A percentile compares a stretch with the other conserved stretches of the same genome.
Evolutionary conservation across 73 alveolate species (phyloP).

Genomic region (Tetrahymena elliotti): DNA sequence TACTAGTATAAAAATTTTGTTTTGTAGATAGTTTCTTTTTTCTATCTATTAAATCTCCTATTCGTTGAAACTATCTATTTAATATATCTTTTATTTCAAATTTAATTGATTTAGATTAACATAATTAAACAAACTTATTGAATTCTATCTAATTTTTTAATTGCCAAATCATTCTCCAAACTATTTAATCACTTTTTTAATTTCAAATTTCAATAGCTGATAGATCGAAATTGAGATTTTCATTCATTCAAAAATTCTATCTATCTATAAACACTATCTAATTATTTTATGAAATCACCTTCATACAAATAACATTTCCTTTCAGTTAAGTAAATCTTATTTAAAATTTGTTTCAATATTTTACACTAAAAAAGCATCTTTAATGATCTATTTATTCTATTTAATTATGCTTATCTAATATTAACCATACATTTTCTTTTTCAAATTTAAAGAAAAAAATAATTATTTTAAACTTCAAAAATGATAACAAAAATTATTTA

Average conservation of each 20-base stretch:
- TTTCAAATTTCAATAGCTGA: background rate
- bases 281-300: no score
- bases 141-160: background rate
- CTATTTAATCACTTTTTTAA: background rate
- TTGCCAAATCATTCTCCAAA: background rate
- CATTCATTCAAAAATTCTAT: background rate
- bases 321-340: background rate
- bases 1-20: background rate
- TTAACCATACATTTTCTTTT: no score
- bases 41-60: background rate
- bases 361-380: background rate
- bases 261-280: no score
- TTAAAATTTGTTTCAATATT: background rate
- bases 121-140: background rate
- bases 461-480: no score
- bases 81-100: background rate
- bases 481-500: no score
- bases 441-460: no score
- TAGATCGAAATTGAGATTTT: no score
- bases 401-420: no score
- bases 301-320: background rate
- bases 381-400: no score
- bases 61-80: background rate
- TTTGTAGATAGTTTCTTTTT: background rate
- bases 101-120: background rate